Percentiles rank a stretch among this genome's conserved stretches.
These are phyloP conservation scores for Fusarium foetens DNA, from an alignment of 2,329 filamentous ascomycete species.

Conservation along the genomic window DNA sequence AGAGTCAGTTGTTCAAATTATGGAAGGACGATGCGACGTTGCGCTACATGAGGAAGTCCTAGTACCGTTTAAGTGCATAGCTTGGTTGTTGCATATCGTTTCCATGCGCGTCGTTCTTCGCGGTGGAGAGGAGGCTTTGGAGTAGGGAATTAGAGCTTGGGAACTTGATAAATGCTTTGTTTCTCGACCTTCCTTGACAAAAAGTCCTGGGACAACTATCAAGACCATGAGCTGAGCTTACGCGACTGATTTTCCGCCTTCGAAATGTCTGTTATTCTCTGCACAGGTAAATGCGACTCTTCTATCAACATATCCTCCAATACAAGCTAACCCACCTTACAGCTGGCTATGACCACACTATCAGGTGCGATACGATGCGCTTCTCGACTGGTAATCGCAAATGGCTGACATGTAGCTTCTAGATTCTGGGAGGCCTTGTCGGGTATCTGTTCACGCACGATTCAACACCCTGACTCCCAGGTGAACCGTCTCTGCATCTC, in stretches of 20 bases:
- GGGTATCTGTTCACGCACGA: constrained; percentile 96
- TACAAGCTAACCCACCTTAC: constrained; percentile 35
- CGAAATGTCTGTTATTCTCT: constrained; percentile 70
- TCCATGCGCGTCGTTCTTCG: constrained; percentile 10
- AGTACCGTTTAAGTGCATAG: constrained; percentile 20
- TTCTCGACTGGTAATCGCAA: constrained; percentile 1
- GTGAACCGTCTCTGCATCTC: constrained; percentile 99
- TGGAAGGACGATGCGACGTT: not conserved
- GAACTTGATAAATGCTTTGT: constrained; percentile 5
- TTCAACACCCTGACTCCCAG: constrained; percentile 97
- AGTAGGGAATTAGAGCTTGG: constrained; percentile 38
- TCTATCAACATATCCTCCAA: not conserved
- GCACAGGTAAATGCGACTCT: constrained; percentile 61
- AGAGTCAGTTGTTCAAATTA: not conserved
- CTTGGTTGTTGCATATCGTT: constrained; percentile 25
- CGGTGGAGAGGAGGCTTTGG: constrained; percentile 7
- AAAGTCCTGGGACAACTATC: constrained; percentile 32
- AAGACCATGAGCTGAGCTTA: constrained; percentile 42
- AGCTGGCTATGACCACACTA: constrained; percentile 73
- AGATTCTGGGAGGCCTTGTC: constrained; percentile 99
- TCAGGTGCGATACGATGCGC: constrained; percentile 56
- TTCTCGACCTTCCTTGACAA: constrained; percentile 1
- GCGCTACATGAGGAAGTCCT: not conserved
- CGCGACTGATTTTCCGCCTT: constrained; percentile 24
- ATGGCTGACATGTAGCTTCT: constrained; percentile 21